Evolutionary conservation across 495 filamentous ascomycete genomes (phyloP), one percentile per base, ranked within the genome.

Genomic region (Hyaloscypha finlandica): DNA sequence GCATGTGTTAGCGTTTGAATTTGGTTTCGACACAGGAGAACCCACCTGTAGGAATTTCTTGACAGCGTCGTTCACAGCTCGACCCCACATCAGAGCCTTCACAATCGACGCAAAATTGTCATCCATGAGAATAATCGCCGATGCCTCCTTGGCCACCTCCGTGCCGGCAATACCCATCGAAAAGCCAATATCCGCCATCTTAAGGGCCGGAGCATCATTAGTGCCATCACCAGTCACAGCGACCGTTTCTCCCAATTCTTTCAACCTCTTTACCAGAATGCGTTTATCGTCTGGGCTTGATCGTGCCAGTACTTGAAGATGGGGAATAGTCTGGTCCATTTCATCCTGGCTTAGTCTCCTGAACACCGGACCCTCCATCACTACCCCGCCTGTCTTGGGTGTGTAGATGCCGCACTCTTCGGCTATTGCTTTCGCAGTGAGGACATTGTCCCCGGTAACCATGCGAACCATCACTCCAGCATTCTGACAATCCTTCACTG

Each of bases 141-240:
- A 95, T 16, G 93, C 93, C 73, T 96, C 93, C 74, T 95, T 96
- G 9, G 93, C 92, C 22, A 97, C 91, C 75, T 96, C 93, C 32
- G 93, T 97, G 64, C 93, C 93, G 51, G 91, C 83, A 63, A 95
- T 89, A 71, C 92, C 92, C 93, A 97, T 96, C 5, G 92, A 92
- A 74, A 97, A 94, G 4, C 93, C 92, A 56, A 96, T 90, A 77
- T 97, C 92, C n/a, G 93, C 93, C 61, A 87, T 89, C 76, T 92
- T 94, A 37, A 97, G 79, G 52, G 93, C 93, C 54, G 92, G 92
- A 0, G 90, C 93, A 78, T 97, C 93, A 66, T 97, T 97, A 61
- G 92, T 96, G 30, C 93, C 93, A 75, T 97, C 93, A 64, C 93
- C 93, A 66, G 93, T 97, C 22, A 97, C 93, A 56, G 93, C 93